Evolutionary conservation across 1,284 basidiomycete species (phyloP), one percentile per base, ranked within the genome.

Genomic region (Xerocomus amazonicus): DNA sequence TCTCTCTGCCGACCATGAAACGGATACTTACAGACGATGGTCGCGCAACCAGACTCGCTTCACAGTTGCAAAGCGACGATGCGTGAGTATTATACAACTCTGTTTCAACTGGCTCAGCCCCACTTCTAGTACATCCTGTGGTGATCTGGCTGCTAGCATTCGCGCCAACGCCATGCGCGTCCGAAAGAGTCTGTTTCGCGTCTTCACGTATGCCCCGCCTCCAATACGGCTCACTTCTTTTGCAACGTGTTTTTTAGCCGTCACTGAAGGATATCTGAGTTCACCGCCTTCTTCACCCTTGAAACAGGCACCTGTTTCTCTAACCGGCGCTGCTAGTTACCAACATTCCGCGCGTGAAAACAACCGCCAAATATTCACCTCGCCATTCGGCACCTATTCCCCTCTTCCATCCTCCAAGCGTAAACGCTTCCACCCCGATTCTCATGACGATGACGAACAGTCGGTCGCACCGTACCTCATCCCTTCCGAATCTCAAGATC

Each of bases 11-110:
- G n/a, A 26, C 65, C 46, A 56, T 65, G 58, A 79, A 80, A 62
- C 76, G 78, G 49, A 54, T 68, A 8, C 61, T 73, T 9, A 76
- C 73, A 33, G 71, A 73, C 48, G 69, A 72, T 51, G 61, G 62
- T 39, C 67, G 66, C 55, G 61, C 69, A 48, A 62, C 64, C 14
- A 60, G 61, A 19, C 47, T 59, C 47, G 68, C 65, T 43, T 69
- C 70, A 26, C 45, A 53, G 43, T 55, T 50, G 40, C 59, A 66
- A 27, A 40, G 36, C 19, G 50, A 46, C 46, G 57, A 60, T 40
- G 50, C 43, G 64, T 66, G 53, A 59, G 67, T 41, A 7, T 14
- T 43, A 40, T 51, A 34, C 41, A 47, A 35, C 47, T 47, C 43
- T 47, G 43, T 31, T 51, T 36, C 41, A 46, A 23, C 47, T 38